Conservation (phyloP, 768 basidiomycete genomes). For the Collybia sordida region DNA sequence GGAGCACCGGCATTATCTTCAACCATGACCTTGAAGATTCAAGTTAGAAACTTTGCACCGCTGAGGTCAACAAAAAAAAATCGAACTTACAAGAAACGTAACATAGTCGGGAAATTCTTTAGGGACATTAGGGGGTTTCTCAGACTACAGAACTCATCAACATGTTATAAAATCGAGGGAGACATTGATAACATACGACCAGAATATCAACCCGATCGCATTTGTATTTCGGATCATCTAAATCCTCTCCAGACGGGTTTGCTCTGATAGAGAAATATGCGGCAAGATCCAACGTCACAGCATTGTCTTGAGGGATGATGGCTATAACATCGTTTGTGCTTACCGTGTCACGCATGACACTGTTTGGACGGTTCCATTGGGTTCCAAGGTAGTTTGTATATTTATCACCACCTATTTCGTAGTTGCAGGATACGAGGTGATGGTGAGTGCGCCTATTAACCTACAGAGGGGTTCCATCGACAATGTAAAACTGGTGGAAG, state of each 20-base stretch:
- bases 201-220: conserved; percentile 11
- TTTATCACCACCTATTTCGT: background rate
- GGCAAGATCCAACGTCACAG: conserved; percentile 4
- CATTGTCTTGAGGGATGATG: conserved; percentile 6
- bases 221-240: conserved; percentile 8
- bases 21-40: conserved; percentile 2
- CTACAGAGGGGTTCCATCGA: background rate
- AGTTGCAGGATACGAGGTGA: conserved; percentile 11
- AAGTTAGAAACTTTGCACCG: background rate
- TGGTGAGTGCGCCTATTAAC: conserved; percentile 11
- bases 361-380: conserved; percentile 6
- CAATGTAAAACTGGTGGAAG: too few relatives aligned
- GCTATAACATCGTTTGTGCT: background rate
- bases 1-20: conserved; percentile 6
- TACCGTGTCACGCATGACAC: conserved; percentile 5
- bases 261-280: conserved; percentile 7
- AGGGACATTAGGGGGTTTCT: conserved; percentile 7
- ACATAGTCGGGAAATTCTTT: conserved; percentile 15
- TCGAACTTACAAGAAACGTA: conserved; percentile 6
- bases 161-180: background rate
- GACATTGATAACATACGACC: conserved; percentile 3
- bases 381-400: conserved; percentile 1
- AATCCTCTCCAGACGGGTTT: background rate
- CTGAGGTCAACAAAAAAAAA: background rate
- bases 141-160: background rate